phyloP scores from a whole-genome alignment of 148 eudicot genomes.

The Arctostaphylos glauca region DNA sequence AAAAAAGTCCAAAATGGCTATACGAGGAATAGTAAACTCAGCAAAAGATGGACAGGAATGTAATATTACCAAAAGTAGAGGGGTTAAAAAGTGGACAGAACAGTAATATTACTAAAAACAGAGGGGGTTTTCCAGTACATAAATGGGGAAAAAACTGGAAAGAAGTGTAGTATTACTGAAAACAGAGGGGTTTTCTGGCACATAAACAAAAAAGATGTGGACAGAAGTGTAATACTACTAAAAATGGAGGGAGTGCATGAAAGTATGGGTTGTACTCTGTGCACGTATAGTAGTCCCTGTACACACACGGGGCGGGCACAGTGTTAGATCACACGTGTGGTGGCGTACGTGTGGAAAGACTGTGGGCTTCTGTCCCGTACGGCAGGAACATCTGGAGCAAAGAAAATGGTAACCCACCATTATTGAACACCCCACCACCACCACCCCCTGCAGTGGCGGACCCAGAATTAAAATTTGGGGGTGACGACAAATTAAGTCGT shows the following conservation, averaged over 20 bases:
- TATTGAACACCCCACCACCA: background rate
- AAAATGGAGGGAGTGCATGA: background rate
- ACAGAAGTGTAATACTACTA: background rate
- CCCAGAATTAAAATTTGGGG: no score
- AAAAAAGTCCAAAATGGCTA: background rate
- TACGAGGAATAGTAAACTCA: background rate
- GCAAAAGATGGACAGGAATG: slow-evolving; percentile 7
- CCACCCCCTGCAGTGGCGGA: no score
- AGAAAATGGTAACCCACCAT: background rate
- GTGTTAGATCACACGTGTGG: background rate
- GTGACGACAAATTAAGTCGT: no score
- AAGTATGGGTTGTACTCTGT: no score
- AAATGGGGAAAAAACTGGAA: background rate
- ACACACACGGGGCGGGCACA: background rate
- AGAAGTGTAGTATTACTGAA: background rate
- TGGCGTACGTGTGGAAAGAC: background rate
- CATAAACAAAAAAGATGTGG: background rate
- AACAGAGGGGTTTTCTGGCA: background rate
- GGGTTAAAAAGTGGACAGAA: background rate
- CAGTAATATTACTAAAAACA: background rate
- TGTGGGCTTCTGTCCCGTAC: background rate
- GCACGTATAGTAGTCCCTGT: no score
- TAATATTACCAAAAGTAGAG: background rate
- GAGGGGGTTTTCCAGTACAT: background rate
- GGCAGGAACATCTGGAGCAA: background rate